Conservation (phyloP, 345 rosid species). For the Euphorbia pulcherrima region DNA sequence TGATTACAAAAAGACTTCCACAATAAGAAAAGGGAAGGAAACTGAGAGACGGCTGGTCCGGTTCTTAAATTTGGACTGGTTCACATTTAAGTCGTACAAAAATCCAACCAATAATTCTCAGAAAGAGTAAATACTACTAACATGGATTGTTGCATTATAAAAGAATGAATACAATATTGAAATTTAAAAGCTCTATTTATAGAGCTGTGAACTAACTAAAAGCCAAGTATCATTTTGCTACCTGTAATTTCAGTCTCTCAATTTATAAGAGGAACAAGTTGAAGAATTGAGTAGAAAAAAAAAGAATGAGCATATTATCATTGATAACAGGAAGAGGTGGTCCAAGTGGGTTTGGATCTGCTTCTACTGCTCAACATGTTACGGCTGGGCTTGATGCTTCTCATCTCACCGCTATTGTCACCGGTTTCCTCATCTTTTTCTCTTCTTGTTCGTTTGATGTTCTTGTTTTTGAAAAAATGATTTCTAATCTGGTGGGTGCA, state of each 20-base stretch:
- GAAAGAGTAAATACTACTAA: too few relatives aligned
- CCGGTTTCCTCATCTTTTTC: constrained; percentile 38
- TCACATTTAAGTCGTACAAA: too few relatives aligned
- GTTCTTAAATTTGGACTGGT: too few relatives aligned
- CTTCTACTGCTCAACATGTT: constrained; percentile 78
- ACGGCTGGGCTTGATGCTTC: constrained; percentile 60
- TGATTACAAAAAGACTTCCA: too few relatives aligned
- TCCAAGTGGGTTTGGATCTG: constrained; percentile 84
- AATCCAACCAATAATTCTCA: neutral
- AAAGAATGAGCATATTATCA: constrained; percentile 43
- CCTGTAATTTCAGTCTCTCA: neutral
- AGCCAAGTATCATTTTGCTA: neutral
- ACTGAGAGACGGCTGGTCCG: too few relatives aligned
- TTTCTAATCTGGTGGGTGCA: constrained; percentile 15
- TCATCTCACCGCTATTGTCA: constrained; percentile 65
- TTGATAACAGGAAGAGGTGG: constrained; percentile 68
- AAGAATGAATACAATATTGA: neutral
- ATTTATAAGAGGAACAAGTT: too few relatives aligned
- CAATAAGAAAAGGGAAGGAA: too few relatives aligned
- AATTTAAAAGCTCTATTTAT: too few relatives aligned
- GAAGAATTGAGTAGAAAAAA: neutral
- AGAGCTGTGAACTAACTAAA: neutral
- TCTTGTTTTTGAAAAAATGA: too few relatives aligned
- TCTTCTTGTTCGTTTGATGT: neutral
- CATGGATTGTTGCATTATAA: too few relatives aligned